These are phyloP conservation scores for Pseudomonodictys pantanalensis DNA, from an alignment of 495 filamentous ascomycete genomes.

Conservation along the genomic window DNA sequence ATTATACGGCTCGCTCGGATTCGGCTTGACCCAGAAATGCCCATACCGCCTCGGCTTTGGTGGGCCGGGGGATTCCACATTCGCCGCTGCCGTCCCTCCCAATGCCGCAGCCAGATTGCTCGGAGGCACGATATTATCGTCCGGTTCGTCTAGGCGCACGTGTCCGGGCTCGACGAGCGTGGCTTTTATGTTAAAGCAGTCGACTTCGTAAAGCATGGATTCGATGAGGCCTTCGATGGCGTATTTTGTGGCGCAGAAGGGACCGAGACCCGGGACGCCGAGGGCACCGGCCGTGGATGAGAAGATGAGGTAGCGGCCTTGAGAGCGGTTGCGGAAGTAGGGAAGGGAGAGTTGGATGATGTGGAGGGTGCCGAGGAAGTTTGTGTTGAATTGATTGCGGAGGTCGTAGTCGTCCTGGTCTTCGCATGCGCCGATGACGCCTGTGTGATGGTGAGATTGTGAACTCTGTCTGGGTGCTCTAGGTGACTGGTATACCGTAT, in stretches of 20 bases:
- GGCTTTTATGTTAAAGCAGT: constrained; percentile 85
- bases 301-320: constrained; percentile 88
- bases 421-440: constrained; percentile 92
- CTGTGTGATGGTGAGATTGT: constrained; percentile 37
- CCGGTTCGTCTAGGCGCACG: constrained; percentile 69
- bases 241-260: constrained; percentile 95
- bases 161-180: constrained; percentile 90
- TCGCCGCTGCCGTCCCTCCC: neutral
- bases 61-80: neutral
- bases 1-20: constrained; percentile 71
- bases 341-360: constrained; percentile 88
- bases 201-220: constrained; percentile 91
- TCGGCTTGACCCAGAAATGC: constrained; percentile 85
- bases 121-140: neutral
- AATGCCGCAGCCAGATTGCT: neutral
- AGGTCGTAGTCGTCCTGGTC: constrained; percentile 95
- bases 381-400: constrained; percentile 94
- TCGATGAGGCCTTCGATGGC: constrained; percentile 93
- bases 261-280: constrained; percentile 86
- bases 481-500: constrained; percentile 46
- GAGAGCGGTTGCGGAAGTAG: constrained; percentile 73
- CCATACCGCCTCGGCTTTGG: constrained; percentile 55
- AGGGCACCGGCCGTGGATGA: constrained; percentile 84
- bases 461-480: neutral
- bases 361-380: constrained; percentile 90